Percentiles rank a stretch among this genome's conserved stretches.
phyloP scores from a whole-genome alignment of 768 basidiomycete species.

The Agrocybe pediades region DNA sequence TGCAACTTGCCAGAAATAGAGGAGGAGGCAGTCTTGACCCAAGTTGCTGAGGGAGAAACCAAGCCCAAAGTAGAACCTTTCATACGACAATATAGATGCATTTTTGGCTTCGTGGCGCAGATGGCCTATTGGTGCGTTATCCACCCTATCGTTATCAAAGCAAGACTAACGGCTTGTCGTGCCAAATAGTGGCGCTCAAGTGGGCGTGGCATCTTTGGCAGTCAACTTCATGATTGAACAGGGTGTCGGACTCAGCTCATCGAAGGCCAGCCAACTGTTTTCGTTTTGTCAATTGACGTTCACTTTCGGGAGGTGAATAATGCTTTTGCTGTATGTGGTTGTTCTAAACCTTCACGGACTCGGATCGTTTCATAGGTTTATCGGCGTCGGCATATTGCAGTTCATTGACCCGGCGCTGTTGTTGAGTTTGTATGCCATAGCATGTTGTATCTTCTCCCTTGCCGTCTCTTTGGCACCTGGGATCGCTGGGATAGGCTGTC shows the following conservation, averaged over 20 bases:
- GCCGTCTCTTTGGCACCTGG: slow-evolving; percentile 53
- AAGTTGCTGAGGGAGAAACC: slow-evolving; percentile 43
- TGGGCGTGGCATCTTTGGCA: slow-evolving; percentile 65
- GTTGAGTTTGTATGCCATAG: slow-evolving; percentile 52
- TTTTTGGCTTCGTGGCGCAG: slow-evolving; percentile 76
- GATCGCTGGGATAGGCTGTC: slow-evolving; percentile 54
- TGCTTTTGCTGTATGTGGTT: slow-evolving; percentile 26
- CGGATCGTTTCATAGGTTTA: slow-evolving; percentile 41
- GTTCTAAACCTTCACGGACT: not conserved
- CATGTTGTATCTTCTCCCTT: slow-evolving; percentile 54
- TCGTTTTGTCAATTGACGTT: slow-evolving; percentile 76
- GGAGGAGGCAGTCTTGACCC: slow-evolving; percentile 57
- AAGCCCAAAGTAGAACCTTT: slow-evolving; percentile 53
- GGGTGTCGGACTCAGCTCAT: slow-evolving; percentile 49
- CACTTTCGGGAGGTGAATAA: slow-evolving; percentile 62
- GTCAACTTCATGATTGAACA: slow-evolving; percentile 74
- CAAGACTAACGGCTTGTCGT: not conserved
- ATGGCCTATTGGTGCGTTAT: slow-evolving; percentile 59
- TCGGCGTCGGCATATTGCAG: slow-evolving; percentile 60
- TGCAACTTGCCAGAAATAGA: slow-evolving; percentile 71
- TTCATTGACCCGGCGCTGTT: slow-evolving; percentile 68
- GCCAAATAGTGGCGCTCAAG: slow-evolving; percentile 53
- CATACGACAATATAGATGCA: slow-evolving; percentile 67
- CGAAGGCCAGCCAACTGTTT: slow-evolving; percentile 63
- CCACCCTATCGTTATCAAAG: not conserved